Conservation (phyloP, 805 yeast genomes). For the Saturnispora mendoncae region DNA sequence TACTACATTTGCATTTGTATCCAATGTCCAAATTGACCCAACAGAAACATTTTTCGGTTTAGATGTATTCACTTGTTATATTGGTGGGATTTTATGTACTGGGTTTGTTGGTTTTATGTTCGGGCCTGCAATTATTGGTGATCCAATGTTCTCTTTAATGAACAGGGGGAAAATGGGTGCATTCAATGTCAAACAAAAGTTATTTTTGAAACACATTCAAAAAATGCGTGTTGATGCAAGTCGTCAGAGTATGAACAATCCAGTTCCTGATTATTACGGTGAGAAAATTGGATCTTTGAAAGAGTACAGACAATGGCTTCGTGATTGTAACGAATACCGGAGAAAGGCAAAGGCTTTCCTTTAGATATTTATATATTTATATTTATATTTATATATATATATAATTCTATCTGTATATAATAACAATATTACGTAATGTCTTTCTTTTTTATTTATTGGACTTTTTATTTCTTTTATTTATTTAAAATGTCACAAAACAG, state of each 20-base stretch:
- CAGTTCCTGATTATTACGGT: conserved; percentile 98
- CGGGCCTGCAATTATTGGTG: conserved; percentile 74
- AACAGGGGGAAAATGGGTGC: conserved; percentile 38
- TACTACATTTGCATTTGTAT: conserved; percentile 64
- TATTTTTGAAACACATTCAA: conserved; percentile 65
- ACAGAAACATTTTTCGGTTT: conserved; percentile 84
- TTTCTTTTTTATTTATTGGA: too few relatives aligned
- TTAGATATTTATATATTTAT: conserved; percentile 21
- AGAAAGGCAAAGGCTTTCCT: conserved; percentile 72
- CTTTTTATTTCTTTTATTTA: not conserved
- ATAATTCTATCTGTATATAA: not conserved
- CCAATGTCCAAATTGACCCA: conserved; percentile 79
- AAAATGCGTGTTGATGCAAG: conserved; percentile 87
- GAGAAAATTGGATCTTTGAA: conserved; percentile 83
- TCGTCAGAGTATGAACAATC: conserved; percentile 81
- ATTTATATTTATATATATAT: not conserved
- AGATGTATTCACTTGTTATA: conserved; percentile 77
- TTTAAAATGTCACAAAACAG: conserved; percentile 6
- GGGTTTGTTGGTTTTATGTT: conserved; percentile 71
- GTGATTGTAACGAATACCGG: conserved; percentile 87
- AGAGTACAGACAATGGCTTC: conserved; percentile 89
- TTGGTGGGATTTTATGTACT: conserved; percentile 62
- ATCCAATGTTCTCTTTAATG: conserved; percentile 51
- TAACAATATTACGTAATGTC: too few relatives aligned
- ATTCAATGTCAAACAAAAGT: conserved; percentile 56